phyloP scores from a whole-genome alignment of 2,329 filamentous ascomycete genomes.

The Colletotrichum orchidophilum region DNA sequence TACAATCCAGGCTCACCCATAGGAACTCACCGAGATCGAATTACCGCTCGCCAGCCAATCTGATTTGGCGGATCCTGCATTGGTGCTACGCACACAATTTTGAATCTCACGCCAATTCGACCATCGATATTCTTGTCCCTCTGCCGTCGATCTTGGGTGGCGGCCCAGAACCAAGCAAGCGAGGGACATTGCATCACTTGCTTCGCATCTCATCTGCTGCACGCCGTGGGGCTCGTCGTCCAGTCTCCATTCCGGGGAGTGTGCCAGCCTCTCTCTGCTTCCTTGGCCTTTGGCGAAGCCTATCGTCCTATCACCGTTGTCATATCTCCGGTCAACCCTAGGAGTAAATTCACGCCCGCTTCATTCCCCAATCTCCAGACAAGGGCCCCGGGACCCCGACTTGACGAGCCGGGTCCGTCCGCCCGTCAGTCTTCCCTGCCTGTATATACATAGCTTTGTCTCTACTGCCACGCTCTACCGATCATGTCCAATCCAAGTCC shows the following conservation, averaged over 20 bases:
- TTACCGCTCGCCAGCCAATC: slow-evolving; percentile 15
- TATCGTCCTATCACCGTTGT: slow-evolving; percentile 28
- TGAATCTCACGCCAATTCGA: slow-evolving; percentile 9
- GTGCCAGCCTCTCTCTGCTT: slow-evolving; percentile 13
- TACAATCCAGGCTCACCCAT: slow-evolving; percentile 13
- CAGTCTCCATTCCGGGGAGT: slow-evolving; percentile 20
- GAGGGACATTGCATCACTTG: slow-evolving; percentile 33
- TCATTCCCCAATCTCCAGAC: slow-evolving; percentile 22
- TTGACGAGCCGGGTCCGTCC: slow-evolving; percentile 35
- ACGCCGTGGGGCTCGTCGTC: slow-evolving; percentile 23
- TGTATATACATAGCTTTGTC: slow-evolving; percentile 35
- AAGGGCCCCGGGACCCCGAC: slow-evolving; percentile 32
- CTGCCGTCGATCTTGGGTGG: slow-evolving; percentile 16
- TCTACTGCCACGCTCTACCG: slow-evolving; percentile 36
- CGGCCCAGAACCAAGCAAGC: slow-evolving; percentile 14
- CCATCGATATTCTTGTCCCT: slow-evolving; percentile 1
- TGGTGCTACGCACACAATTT: slow-evolving; percentile 16
- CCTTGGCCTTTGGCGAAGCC: slow-evolving; percentile 12
- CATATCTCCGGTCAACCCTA: slow-evolving; percentile 23
- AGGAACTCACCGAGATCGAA: slow-evolving; percentile 8
- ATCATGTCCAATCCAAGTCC: slow-evolving; percentile 64
- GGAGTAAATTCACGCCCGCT: slow-evolving; percentile 21
- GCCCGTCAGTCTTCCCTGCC: slow-evolving; percentile 33
- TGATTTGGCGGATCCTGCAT: slow-evolving; percentile 23
- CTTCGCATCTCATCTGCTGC: slow-evolving; percentile 15